Evolutionary conservation across 2,329 filamentous ascomycete genomes (phyloP), one percentile per base, ranked within the genome.

Genomic region (Fusarium nisikadoi): DNA sequence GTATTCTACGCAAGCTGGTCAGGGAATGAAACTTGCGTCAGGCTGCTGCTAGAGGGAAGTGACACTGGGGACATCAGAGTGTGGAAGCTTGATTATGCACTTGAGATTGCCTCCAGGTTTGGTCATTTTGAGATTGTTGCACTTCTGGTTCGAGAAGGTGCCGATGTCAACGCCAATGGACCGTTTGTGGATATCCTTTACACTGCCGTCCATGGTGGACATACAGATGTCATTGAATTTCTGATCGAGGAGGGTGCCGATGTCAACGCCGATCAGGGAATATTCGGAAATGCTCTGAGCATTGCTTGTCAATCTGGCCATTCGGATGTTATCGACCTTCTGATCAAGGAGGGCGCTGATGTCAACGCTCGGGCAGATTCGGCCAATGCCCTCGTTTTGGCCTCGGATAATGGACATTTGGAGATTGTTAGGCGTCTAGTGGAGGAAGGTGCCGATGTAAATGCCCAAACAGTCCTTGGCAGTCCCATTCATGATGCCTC

Each of bases 21-120:
- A 10, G 43, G 42, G 0, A 23, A 45, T 17, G 5, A 3, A 45
- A 27, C 0, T 4, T 19, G 23, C 8, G 23, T 45, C 23, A 20
- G 13, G 16, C 5, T 3, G 9, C 13, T 42, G 5, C 9, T 42
- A 42, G 39, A 23, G 5, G 6, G n/a, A 42, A 14, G 4, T 6
- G n/a, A 6, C 20, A 10, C 3, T 6, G n/a, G 13, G 2, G 9
- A 23, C 6, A 10, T 3, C 1, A 6, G 6, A 17, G 13, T 3
- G 0, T 43, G 41, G 23, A 9, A 6, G 1, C 23, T 43, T 6
- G 11, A 3, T 6, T 1, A 4, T 6, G 23, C 42, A 16, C 16
- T 43, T 1, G 16, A 0, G 2, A 0, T 9, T 5, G 42, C 42
- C 23, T 3, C 23, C 8, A 2, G 6, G 0, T 45, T 9, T 27